A percentile compares a stretch with the other conserved stretches of the same genome.
phyloP scores from a whole-genome alignment of 371 early-diverging fungal species.

The Polyrhizophydium stewartii region DNA sequence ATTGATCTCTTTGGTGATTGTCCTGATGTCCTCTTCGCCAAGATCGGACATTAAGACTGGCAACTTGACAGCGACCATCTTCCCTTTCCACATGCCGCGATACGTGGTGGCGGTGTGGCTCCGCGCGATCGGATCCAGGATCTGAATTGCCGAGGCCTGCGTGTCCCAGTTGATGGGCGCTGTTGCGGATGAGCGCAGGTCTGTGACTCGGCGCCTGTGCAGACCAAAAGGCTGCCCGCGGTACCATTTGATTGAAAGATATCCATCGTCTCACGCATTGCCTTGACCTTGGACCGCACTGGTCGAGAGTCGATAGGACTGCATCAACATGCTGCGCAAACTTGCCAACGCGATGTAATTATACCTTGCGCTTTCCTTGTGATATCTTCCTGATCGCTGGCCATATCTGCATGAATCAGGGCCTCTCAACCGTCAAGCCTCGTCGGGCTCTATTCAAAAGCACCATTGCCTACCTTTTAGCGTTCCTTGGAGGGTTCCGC shows the following conservation, averaged over 20 bases:
- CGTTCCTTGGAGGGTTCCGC: slow-evolving; percentile 10
- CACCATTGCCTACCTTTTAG: slow-evolving; percentile 16
- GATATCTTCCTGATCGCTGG: too few relatives aligned
- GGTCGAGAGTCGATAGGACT: too few relatives aligned
- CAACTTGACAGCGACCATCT: slow-evolving; percentile 21
- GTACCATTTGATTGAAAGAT: slow-evolving; percentile 19
- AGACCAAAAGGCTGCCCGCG: too few relatives aligned
- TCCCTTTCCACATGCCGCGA: slow-evolving; percentile 24
- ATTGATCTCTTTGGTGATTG: neutral
- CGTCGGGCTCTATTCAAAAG: too few relatives aligned
- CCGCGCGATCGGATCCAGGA: slow-evolving; percentile 6
- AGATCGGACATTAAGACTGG: slow-evolving; percentile 2
- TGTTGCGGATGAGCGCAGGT: too few relatives aligned
- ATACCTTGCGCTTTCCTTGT: too few relatives aligned
- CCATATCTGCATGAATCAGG: too few relatives aligned
- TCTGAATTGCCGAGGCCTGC: slow-evolving; percentile 15
- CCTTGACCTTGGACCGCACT: slow-evolving; percentile 21
- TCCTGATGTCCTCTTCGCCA: neutral
- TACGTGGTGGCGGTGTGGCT: slow-evolving; percentile 9
- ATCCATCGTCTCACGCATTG: slow-evolving; percentile 19
- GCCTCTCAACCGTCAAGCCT: too few relatives aligned
- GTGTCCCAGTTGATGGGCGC: slow-evolving; percentile 18
- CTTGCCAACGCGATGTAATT: too few relatives aligned
- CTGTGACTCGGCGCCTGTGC: too few relatives aligned
- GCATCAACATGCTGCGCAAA: too few relatives aligned